Conservation (phyloP, 176 grass and related monocot species). For the bread wheat (Triticum aestivum) region IWGSC_CS_RefSeq_v2.1 NC_057797.1:138824550-138825049, state of each 20-base stretch:
- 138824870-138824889: constrained; percentile 28
- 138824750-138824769: constrained; percentile 46
- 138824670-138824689: constrained; percentile 76
- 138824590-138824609: constrained; percentile 76
- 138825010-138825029: not conserved
- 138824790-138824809: constrained; percentile 18
- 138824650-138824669: constrained; percentile 64
- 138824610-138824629: constrained; percentile 61
- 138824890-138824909: constrained; percentile 15
- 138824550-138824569: constrained; percentile 90
- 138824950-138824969: constrained; percentile 30
- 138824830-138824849: constrained; percentile 52
- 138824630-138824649: constrained; percentile 76
- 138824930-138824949: not conserved
- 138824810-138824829: constrained; percentile 63
- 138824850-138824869: constrained; percentile 21
- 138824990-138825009: not conserved
- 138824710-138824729: constrained; percentile 28
- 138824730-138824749: constrained; percentile 51
- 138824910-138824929: constrained; percentile 44
- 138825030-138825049: constrained; percentile 17
- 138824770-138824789: constrained; percentile 33
- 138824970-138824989: not conserved
- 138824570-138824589: constrained; percentile 69
- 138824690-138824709: constrained; percentile 49